phyloP scores from a whole-genome alignment of 257 asterid species.

The Ajuga chamaepitys region DNA sequence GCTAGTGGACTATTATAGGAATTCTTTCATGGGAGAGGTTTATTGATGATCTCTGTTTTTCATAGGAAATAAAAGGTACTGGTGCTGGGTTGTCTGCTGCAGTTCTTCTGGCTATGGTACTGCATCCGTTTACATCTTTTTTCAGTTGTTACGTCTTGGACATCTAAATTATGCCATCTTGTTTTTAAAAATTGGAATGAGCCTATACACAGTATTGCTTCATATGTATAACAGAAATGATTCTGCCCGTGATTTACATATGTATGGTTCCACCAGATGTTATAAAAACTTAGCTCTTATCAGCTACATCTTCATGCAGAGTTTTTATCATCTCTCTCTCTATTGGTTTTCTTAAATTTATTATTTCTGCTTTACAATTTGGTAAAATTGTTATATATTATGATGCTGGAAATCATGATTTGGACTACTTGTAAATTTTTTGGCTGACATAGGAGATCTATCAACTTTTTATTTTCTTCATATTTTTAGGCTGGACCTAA shows the following conservation, averaged over 20 bases:
- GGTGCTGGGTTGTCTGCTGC: constrained; percentile 99
- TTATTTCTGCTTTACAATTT: background rate
- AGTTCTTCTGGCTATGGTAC: constrained; percentile 94
- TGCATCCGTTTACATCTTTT: background rate
- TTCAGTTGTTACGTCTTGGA: background rate
- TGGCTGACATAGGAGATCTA: too few species aligned
- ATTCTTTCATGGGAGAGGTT: background rate
- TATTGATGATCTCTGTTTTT: constrained; percentile 17
- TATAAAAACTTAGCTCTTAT: background rate
- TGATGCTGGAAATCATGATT: too few species aligned
- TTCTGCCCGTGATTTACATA: background rate
- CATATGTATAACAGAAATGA: background rate
- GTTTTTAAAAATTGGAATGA: background rate
- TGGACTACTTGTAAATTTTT: too few species aligned
- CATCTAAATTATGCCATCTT: background rate
- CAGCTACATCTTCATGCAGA: background rate
- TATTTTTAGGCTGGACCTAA: too few species aligned
- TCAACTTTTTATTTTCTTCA: too few species aligned
- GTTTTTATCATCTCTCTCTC: too few species aligned
- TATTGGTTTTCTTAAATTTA: background rate
- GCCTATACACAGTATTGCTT: background rate
- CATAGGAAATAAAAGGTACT: constrained; percentile 90
- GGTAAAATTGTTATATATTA: background rate
- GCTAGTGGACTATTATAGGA: background rate
- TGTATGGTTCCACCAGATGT: background rate